phyloP scores from a whole-genome alignment of 345 rosid genomes.

The Barbarea vulgaris region DNA sequence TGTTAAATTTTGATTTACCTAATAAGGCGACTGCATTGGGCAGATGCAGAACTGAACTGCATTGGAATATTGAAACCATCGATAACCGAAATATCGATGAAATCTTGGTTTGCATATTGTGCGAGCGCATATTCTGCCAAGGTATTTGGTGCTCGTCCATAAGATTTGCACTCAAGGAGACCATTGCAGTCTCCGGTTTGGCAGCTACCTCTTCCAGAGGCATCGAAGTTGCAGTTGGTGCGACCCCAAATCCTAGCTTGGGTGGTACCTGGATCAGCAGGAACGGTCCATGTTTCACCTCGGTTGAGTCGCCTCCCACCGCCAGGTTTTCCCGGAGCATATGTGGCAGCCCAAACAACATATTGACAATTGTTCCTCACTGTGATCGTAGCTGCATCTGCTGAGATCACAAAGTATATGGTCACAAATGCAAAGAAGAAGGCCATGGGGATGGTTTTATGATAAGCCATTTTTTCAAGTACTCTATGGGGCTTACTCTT shows the following conservation, averaged over 20 bases:
- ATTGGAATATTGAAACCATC: slow-evolving; percentile 51
- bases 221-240: slow-evolving; percentile 34
- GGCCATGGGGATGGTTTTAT: slow-evolving; percentile 8
- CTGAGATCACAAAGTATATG: slow-evolving; percentile 3
- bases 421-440: slow-evolving; percentile 21
- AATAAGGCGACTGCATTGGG: slow-evolving; percentile 24
- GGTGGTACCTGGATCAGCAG: slow-evolving; percentile 24
- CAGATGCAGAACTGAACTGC: slow-evolving; percentile 39
- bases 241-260: slow-evolving; percentile 46
- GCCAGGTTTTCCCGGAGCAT: slow-evolving; percentile 37
- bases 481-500: slow-evolving; percentile 1
- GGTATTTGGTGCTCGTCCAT: slow-evolving; percentile 40
- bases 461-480: slow-evolving; percentile 13
- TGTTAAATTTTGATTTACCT: neutral
- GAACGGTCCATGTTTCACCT: slow-evolving; percentile 41
- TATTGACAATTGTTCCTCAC: slow-evolving; percentile 41
- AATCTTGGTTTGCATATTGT: slow-evolving; percentile 33
- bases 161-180: slow-evolving; percentile 32
- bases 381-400: slow-evolving; percentile 18
- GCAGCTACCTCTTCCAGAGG: slow-evolving; percentile 36
- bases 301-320: slow-evolving; percentile 41
- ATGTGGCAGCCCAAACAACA: slow-evolving; percentile 50
- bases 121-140: slow-evolving; percentile 38
- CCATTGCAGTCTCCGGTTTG: slow-evolving; percentile 44
- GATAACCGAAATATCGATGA: slow-evolving; percentile 50